These are phyloP conservation scores for Penicillium sp. DNA, from an alignment of 2,329 filamentous ascomycete species.

Conservation along the genomic window DNA sequence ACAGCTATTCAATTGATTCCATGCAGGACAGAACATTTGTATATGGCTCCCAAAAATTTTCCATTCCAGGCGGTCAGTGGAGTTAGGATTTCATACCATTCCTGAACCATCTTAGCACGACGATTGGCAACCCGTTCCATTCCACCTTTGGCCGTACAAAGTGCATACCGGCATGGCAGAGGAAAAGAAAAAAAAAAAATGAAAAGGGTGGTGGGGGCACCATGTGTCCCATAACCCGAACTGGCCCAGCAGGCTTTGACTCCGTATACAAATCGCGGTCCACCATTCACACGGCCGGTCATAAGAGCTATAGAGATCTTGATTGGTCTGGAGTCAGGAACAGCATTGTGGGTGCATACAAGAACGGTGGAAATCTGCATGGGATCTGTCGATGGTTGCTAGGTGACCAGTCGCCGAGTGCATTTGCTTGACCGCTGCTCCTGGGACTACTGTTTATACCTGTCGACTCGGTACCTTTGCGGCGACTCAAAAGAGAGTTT, in stretches of 20 bases:
- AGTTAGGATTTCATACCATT: conserved; percentile 11
- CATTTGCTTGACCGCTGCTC: conserved; percentile 17
- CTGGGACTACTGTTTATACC: no score
- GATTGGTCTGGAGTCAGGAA: conserved; percentile 14
- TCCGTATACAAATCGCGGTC: no score
- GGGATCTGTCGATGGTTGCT: conserved; percentile 25
- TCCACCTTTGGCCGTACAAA: conserved; percentile 22
- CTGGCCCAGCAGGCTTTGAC: no score
- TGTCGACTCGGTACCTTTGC: no score
- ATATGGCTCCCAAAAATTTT: no score
- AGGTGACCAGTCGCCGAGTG: conserved; percentile 18
- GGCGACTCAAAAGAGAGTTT: no score
- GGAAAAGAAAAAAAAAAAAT: conserved; percentile 9
- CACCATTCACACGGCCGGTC: conserved; percentile 17
- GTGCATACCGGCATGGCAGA: conserved; percentile 20
- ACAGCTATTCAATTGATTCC: no score
- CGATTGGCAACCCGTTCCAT: conserved; percentile 15
- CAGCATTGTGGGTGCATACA: conserved; percentile 2
- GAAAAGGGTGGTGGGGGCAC: conserved; percentile 9
- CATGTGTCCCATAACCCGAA: conserved; percentile 25
- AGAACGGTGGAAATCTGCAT: conserved; percentile 9
- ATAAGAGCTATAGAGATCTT: conserved; percentile 9
- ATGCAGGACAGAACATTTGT: no score
- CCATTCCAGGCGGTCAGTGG: conserved; percentile 20
- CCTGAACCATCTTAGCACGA: conserved; percentile 5